Evolutionary conservation across 2,329 filamentous ascomycete species (phyloP), one percentile per base, ranked within the genome.

Genomic region (Fusarium acutatum): DNA sequence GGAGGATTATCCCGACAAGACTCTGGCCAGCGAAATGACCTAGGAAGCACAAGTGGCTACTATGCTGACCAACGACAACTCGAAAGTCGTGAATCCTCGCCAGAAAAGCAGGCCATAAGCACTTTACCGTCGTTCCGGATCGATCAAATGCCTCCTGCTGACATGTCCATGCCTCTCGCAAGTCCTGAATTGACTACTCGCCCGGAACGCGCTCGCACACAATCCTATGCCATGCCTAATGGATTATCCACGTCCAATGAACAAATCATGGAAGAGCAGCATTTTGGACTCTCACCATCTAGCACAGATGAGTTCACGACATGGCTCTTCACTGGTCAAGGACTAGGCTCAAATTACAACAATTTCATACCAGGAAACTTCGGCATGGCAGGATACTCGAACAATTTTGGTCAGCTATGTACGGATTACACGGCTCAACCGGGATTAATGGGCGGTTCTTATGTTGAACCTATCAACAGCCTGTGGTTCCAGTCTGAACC

Each of bases 401-500:
- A 78, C 43, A 78, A 78, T 37, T 78, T 78, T 43, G 77, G 77
- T 12, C 77, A 78, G 26, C 60, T 78, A 14, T 78, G 77, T 49
- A 72, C 76, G 2, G 77, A 78, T 44, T 78, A 78, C 32, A 54
- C 76, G 13, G 52, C 72, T 20, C 76, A 78, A 20, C 71, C 74
- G 6, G 74, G 74, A 12, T 56, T 78, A 26, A 75, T 78, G 69
- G 74, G 75, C 1, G 49, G 67, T n/a, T 71, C 76, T 2, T 78
- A 78, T 13, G 73, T 76, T 41, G 77, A 78, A 20, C 77, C 77
- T 7, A 73, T 78, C 60, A 78, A 78, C 32, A 77, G 76, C 13
- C 72, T 78, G 9, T 78, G 77, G 77, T 78, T 78, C 22, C 77
- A 78, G 17, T 78, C 77, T 24, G 77, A 78, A 34, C 69, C 75